phyloP scores from a whole-genome alignment of 228 moss, liverwort and hornwort genomes.

The Sphagnum fallax region DNA sequence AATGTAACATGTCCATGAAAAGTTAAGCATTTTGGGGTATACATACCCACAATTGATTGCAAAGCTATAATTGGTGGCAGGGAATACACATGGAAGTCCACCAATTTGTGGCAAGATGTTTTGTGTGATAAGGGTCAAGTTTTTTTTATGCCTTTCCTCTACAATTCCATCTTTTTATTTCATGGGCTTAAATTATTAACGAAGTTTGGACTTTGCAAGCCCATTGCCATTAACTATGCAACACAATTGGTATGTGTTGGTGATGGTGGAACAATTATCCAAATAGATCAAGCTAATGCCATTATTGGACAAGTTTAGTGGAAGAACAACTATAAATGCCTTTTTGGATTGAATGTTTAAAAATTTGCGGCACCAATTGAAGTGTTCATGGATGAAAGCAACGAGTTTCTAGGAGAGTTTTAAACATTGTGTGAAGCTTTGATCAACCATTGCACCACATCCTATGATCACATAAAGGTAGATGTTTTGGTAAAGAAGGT shows the following conservation, averaged over 20 bases:
- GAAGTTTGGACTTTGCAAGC: background rate
- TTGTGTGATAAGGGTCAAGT: no score
- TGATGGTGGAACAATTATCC: conserved; percentile 9
- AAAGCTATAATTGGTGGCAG: no score
- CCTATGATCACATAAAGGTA: conserved; percentile 5
- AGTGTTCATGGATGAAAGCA: conserved; percentile 2
- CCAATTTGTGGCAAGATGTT: no score
- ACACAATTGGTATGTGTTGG: conserved; percentile 5
- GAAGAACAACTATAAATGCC: background rate
- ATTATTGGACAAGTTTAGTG: background rate
- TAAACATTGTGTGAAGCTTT: conserved; percentile 6
- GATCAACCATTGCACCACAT: conserved; percentile 5
- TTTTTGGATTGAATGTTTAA: conserved; percentile 8
- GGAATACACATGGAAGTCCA: no score
- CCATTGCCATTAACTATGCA: background rate
- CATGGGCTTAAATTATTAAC: background rate
- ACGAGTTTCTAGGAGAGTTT: conserved; percentile 8
- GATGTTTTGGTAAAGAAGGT: conserved; percentile 5
- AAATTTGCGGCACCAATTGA: conserved; percentile 8
- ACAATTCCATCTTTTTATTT: no score
- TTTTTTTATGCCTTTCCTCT: no score
- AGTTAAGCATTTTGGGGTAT: no score
- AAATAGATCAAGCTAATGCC: conserved; percentile 11
- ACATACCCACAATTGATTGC: no score
- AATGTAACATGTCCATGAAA: no score